phyloP scores from a whole-genome alignment of 306 rosid genomes.

The Acacia acuminata region DNA sequence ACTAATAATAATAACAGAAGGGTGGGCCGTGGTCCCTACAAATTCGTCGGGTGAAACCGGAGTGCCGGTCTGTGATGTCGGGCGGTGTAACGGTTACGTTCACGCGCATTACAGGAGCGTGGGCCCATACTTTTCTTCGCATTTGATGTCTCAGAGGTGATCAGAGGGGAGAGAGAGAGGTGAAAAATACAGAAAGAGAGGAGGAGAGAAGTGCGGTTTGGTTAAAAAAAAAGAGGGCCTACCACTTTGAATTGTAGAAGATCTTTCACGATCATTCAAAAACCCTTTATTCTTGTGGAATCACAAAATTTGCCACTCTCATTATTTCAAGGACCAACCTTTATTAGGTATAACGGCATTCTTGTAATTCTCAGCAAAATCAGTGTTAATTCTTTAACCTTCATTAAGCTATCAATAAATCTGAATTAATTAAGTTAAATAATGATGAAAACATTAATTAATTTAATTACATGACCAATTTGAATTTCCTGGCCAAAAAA shows the following conservation, averaged over 20 bases:
- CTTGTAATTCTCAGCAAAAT: not conserved
- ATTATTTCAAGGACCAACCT: not conserved
- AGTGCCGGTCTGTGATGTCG: not conserved
- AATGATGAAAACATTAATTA: not conserved
- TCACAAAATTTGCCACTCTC: slow-evolving; percentile 30
- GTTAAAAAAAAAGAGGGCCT: slow-evolving; percentile 49
- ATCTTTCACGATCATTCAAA: not conserved
- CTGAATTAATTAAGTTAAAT: not conserved
- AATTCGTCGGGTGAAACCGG: slow-evolving; percentile 12
- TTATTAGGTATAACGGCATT: not conserved
- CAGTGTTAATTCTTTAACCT: not conserved
- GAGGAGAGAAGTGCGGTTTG: slow-evolving; percentile 50
- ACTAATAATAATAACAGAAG: not conserved
- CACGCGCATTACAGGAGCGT: slow-evolving; percentile 63
- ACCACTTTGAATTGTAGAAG: slow-evolving; percentile 32
- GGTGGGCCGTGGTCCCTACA: slow-evolving; percentile 25
- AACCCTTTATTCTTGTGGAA: not conserved
- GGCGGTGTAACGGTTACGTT: slow-evolving; percentile 56
- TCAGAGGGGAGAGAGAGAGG: not conserved
- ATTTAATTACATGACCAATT: not conserved
- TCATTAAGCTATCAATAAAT: not conserved
- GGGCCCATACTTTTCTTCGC: slow-evolving; percentile 27
- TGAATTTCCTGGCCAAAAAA: not conserved
- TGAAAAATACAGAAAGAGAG: slow-evolving; percentile 3
- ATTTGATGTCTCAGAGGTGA: slow-evolving; percentile 13